Evolutionary conservation across 2,329 filamentous ascomycete species (phyloP), one percentile per base, ranked within the genome.

Genomic region (Aureobasidium sp.): DNA sequence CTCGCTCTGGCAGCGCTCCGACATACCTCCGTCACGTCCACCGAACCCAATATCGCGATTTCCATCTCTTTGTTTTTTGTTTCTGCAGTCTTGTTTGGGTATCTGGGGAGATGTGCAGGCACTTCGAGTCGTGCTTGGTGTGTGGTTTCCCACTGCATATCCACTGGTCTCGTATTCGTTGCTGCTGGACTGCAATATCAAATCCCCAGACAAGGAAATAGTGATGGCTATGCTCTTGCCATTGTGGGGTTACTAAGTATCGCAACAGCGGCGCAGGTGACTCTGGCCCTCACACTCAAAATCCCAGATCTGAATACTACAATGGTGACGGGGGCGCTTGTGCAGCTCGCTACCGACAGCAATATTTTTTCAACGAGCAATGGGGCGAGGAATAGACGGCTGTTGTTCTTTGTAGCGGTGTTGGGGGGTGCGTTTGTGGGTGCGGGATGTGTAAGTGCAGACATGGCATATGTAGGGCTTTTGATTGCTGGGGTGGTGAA

Each of bases 1-100:
- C 76, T 86, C 9, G 82, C 82, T 34, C 75, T 85, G 62, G 73
- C 58, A 12, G 63, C 64, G 3, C 47, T 65, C 5, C 27, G 57
- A 20, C 49, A 56, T 12, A 12, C 58, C 1, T 47, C 60, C 5
- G 56, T 64, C 11, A 31, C 62, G 1, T 51, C 61, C 39, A 62
- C 49, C 14, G 64, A 65, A 44, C 39, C 61, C 20, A 69, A 70
- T 55, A 66, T 71, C 22, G 68, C 61, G 6, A 61, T 68, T 1
- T 65, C 63, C 2, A 68, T 71, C 15, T 53, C 62, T 27, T 63
- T 65, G 22, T 71, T 71, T 64, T 59, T 71, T 42, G 36, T 52
- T 34, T 69, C 69, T 9, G 67, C 67, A 3, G 52, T 65, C 3
- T 64, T 69, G 17, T 70, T 70, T 51, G 69, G 69, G 5, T 68